These are phyloP conservation scores for Cyclotella sp. DNA, from an alignment of 108 stramenopile species.

Conservation along the genomic window DNA sequence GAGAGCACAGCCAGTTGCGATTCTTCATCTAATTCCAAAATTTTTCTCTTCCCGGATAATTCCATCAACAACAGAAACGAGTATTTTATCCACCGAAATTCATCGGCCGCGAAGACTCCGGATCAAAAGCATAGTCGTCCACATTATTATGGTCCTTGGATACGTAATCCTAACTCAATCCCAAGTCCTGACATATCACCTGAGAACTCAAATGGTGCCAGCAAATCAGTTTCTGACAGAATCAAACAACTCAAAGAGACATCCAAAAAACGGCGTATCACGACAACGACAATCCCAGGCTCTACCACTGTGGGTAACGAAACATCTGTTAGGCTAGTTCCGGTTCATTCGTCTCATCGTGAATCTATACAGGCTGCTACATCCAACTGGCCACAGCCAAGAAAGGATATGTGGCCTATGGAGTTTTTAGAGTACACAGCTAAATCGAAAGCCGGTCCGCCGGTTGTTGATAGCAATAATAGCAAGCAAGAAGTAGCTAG, in stretches of 20 bases:
- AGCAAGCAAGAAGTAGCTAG: neutral
- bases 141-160: slow-evolving; percentile 2
- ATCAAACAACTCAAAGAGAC: slow-evolving; percentile 26
- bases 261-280: slow-evolving; percentile 43
- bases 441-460: neutral
- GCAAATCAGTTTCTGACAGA: slow-evolving; percentile 4
- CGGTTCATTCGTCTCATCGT: slow-evolving; percentile 74
- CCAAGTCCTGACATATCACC: neutral
- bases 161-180: neutral
- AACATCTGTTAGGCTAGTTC: slow-evolving; percentile 48
- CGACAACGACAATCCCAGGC: slow-evolving; percentile 62
- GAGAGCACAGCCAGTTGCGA: neutral
- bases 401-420: slow-evolving; percentile 2
- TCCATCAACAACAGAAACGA: slow-evolving; percentile 4
- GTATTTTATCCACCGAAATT: slow-evolving; percentile 12
- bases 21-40: neutral
- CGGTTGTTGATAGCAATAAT: too few species aligned
- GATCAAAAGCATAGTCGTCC: neutral
- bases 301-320: slow-evolving; percentile 24
- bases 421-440: neutral
- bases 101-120: neutral
- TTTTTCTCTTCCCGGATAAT: neutral
- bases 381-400: slow-evolving; percentile 14
- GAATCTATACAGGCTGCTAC: slow-evolving; percentile 69
- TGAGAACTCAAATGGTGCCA: slow-evolving; percentile 1